Base-by-base conservation (phyloP, 2,329 filamentous ascomycete species). In the Pseudohalonectria lignicola region DNA sequence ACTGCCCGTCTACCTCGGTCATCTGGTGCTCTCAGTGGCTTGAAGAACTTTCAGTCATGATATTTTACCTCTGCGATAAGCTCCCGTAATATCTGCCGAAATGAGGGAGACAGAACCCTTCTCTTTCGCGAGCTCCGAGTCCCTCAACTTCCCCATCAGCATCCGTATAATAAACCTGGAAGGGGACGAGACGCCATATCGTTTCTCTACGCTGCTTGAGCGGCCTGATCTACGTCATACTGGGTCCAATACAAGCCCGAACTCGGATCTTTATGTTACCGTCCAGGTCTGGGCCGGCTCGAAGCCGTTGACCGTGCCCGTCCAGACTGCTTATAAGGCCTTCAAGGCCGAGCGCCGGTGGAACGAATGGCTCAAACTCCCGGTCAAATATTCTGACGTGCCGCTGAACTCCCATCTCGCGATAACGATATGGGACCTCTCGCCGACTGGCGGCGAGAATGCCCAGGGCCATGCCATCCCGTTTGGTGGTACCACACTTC, bases 361-460 rank as follows among this genome's bases (percentile, higher is more conserved):
- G 92, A 94, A 94, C 55, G 90, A 96, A 64, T 98, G 93, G 92
- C 74, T 98, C 20, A 78, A 82, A 23, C 66, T 98, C 29, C 90
- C 92, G 1, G 78, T 96, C 43, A 74, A 79, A 4, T 92, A 95
- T 58, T 80, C 84, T 44, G 81, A 82, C 41, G 73, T 94, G 1
- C 88, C 92, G 1, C 66, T 80, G 31, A 85, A 86, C 50, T 79
- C 88, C 2, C 83, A 86, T 52, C 71, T 98, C 26, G 88, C 88
- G 16, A 86, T 98, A 42, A 98, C 93, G 1, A 64, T 96, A 41
- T 98, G 92, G 92, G 93, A 98, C 54, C 60, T 95, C 13, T 93
- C 86, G 2, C 86, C 88, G 0, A 76, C 80, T 10, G 85, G 84
- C 10, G 79, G 78, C 5, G 68, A 75, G 28, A 75, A 75, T 11